Base-by-base conservation (phyloP, 2,329 filamentous ascomycete genomes). In the Nothopassalora personata region DNA sequence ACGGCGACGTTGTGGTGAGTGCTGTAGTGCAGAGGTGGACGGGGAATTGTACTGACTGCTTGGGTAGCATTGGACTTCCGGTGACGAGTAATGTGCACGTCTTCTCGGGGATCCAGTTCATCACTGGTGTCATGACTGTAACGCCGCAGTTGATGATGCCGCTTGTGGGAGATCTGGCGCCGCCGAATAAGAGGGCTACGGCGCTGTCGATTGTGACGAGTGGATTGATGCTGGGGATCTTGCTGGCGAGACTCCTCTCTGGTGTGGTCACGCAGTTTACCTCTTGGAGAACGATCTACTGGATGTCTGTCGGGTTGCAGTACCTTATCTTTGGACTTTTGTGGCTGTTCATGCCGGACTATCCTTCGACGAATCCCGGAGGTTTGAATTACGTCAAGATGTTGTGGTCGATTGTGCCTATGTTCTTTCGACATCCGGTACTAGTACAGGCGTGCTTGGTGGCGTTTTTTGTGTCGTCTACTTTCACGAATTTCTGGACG, bases 291-390 rank as follows among this genome's bases (percentile, higher is more conserved):
- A 84, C 83, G 59, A 85, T 93, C 7, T 94, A 91, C 76, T 93
- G 88, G 88, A 78, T 92, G 60, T 82, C 87, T 0, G 82, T 92
- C 5, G 89, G 80, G 0, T 76, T 89, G 0, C 90, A 94, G 73
- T 86, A 84, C 66, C 68, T 84, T 8, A 86, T 93, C 61, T 81
- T 87, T 57, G 64, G 77, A 6, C 74, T 86, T 0, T 81, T 93
- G 5, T 92, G 83, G 77, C 70, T 85, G 48, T 89, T 86, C 72
- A 87, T 94, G 86, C 89, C 89, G 0, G 88, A 92, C 71, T 94
- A 94, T 65, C 90, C 89, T 0, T 81, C 83, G 1, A 88, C 88
- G 4, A 92, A 91, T 68, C 85, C 84, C 4, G 60, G 0, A 1
- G 83, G 84, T 0, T 73, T 87, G 13, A 83, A 83, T 60, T 93